Percentiles rank a stretch among this genome's conserved stretches.
Evolutionary conservation across 768 basidiomycete species (phyloP).

Genomic region (Rhodocollybia butyracea): DNA sequence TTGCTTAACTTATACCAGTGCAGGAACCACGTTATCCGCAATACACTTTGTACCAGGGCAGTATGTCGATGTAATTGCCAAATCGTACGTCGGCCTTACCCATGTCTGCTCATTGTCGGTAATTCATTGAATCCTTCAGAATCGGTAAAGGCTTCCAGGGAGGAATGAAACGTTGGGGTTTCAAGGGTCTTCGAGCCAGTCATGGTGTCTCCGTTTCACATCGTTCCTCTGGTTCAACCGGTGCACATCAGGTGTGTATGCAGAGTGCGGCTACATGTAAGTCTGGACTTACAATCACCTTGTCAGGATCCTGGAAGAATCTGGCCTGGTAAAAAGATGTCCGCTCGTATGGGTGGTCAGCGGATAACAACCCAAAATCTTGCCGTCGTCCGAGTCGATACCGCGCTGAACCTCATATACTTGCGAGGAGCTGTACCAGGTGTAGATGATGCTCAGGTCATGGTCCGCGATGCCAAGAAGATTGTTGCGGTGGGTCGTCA

Average conservation of each 20-base stretch:
- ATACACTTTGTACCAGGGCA: constrained; percentile 98
- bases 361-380: constrained; percentile 87
- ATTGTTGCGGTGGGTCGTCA: constrained; percentile 57
- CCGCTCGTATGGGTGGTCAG: constrained; percentile 86
- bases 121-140: constrained; percentile 41
- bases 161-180: constrained; percentile 95
- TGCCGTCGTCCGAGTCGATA: constrained; percentile 84
- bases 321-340: constrained; percentile 98
- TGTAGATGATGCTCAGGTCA: constrained; percentile 80
- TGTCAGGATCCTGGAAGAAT: constrained; percentile 90
- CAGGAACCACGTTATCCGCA: constrained; percentile 87
- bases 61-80: constrained; percentile 86
- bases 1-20: not conserved
- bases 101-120: not conserved
- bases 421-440: constrained; percentile 93
- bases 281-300: constrained; percentile 4
- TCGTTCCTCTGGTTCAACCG: constrained; percentile 89
- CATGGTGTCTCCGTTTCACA: constrained; percentile 97
- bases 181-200: constrained; percentile 86
- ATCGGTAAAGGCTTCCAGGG: constrained; percentile 98
- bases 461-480: constrained; percentile 85
- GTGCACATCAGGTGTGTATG: constrained; percentile 81
- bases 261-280: not conserved
- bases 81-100: constrained; percentile 60
- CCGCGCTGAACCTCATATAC: constrained; percentile 80